Evolutionary conservation across 73 alveolate species (phyloP).

Genomic region (Paramecium sexaurelia): DNA sequence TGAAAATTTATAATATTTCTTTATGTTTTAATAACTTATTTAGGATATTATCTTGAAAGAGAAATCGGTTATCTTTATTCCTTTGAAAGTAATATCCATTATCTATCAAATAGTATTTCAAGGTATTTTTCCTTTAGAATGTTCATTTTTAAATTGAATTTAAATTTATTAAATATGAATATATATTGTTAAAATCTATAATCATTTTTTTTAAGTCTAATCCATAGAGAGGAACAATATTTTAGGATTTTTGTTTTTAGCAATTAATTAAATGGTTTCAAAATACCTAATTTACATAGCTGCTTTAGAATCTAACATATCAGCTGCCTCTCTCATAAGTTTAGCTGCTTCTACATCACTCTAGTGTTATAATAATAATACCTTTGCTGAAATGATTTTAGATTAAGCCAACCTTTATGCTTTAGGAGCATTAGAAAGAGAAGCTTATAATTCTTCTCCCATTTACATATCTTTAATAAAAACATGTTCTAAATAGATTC

Average conservation of each 20-base stretch:
- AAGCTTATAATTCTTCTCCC: slow-evolving; percentile 14
- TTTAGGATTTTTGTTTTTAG: slow-evolving; percentile 51
- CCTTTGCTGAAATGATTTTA: slow-evolving; percentile 62
- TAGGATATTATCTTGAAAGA: no score
- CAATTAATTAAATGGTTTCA: slow-evolving; percentile 53
- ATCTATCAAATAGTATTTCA: no score
- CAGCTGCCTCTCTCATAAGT: slow-evolving; percentile 67
- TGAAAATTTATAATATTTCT: no score
- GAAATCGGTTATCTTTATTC: no score
- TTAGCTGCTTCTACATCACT: slow-evolving; percentile 69
- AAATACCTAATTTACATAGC: slow-evolving; percentile 70
- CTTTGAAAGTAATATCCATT: no score
- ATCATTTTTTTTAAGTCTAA: slow-evolving; percentile 9
- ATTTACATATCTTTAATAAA: slow-evolving; percentile 66
- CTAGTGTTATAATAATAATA: not conserved
- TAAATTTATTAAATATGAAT: no score
- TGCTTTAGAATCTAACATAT: slow-evolving; percentile 64
- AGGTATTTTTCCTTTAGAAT: no score
- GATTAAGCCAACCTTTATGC: slow-evolving; percentile 58
- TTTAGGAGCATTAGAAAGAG: slow-evolving; percentile 64
- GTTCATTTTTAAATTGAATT: no score
- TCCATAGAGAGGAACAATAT: slow-evolving; percentile 51
- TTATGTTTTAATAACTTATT: no score
- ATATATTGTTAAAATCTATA: not conserved
- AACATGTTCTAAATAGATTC: slow-evolving; percentile 60